phyloP scores from a whole-genome alignment of 345 rosid genomes.

The Rubroshorea leprosula region DNA sequence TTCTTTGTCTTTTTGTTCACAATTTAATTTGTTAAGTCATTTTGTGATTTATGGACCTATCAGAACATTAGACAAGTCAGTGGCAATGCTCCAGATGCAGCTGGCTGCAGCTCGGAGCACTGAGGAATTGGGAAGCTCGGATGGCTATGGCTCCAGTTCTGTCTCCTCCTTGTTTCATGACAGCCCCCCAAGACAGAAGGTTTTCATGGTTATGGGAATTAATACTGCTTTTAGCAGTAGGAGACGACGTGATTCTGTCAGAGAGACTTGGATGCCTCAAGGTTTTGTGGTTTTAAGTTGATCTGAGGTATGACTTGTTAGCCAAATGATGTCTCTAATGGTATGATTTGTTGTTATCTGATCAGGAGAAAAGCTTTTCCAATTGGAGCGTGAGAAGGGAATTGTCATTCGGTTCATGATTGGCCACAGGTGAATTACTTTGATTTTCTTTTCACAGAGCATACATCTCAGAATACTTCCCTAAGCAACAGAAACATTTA shows the following conservation, averaged over 20 bases:
- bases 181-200: constrained; percentile 47
- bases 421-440: constrained; percentile 71
- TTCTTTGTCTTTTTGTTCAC: background rate
- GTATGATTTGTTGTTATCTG: constrained; percentile 5
- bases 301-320: background rate
- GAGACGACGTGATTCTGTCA: constrained; percentile 89
- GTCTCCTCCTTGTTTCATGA: no score
- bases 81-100: constrained; percentile 65
- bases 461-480: background rate
- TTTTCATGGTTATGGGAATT: constrained; percentile 85
- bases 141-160: constrained; percentile 33
- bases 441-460: constrained; percentile 1
- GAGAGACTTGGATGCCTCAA: constrained; percentile 99
- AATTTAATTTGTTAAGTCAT: background rate
- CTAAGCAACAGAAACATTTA: background rate
- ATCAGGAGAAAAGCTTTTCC: constrained; percentile 74
- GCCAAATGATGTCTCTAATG: constrained; percentile 1
- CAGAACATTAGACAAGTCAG: constrained; percentile 76
- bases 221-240: constrained; percentile 97
- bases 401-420: constrained; percentile 93
- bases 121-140: constrained; percentile 33
- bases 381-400: constrained; percentile 81
- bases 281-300: constrained; percentile 32
- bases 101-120: constrained; percentile 57
- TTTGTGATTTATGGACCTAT: constrained; percentile 13